phyloP scores from a whole-genome alignment of 352 stramenopile species.

The Phytophthora sp. region DNA sequence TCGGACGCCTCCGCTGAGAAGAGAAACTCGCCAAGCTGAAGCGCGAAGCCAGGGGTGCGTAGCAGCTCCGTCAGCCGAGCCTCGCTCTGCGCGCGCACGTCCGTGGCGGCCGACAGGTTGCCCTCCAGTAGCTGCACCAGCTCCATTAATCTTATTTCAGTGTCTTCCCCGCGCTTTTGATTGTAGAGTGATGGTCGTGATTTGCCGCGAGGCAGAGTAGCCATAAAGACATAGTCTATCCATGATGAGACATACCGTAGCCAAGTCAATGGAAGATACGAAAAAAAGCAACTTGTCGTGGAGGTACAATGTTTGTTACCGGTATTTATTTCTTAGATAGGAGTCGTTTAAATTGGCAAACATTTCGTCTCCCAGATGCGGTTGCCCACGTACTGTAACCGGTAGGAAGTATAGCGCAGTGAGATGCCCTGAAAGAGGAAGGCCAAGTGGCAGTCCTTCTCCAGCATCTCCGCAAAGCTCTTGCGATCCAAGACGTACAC shows the following conservation, averaged over 20 bases:
- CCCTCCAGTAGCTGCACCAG: constrained; percentile 62
- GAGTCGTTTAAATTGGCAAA: constrained; percentile 57
- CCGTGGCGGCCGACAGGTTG: constrained; percentile 51
- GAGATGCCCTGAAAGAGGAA: constrained; percentile 83
- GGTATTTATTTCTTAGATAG: background rate
- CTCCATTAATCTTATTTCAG: constrained; percentile 32
- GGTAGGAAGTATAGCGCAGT: constrained; percentile 75
- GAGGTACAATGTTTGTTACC: no score
- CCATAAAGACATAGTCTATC: constrained; percentile 1
- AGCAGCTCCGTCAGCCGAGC: constrained; percentile 70
- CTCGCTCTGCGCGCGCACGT: constrained; percentile 64
- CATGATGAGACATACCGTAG: background rate
- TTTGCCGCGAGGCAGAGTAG: constrained; percentile 9
- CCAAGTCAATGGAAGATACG: background rate
- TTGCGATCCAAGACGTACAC: constrained; percentile 68
- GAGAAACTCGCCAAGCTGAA: constrained; percentile 76
- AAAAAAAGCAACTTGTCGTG: no score
- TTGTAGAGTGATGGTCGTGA: constrained; percentile 19
- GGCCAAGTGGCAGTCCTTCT: constrained; percentile 64
- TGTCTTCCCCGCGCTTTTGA: constrained; percentile 19
- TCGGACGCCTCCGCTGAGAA: constrained; percentile 46
- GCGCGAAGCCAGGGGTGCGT: constrained; percentile 64
- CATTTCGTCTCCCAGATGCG: constrained; percentile 89
- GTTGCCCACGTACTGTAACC: constrained; percentile 83
- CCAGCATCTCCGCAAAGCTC: constrained; percentile 72